These are phyloP conservation scores for Triangularia verruculosa DNA, from an alignment of 2,329 filamentous ascomycete genomes.

Conservation along the genomic window DNA sequence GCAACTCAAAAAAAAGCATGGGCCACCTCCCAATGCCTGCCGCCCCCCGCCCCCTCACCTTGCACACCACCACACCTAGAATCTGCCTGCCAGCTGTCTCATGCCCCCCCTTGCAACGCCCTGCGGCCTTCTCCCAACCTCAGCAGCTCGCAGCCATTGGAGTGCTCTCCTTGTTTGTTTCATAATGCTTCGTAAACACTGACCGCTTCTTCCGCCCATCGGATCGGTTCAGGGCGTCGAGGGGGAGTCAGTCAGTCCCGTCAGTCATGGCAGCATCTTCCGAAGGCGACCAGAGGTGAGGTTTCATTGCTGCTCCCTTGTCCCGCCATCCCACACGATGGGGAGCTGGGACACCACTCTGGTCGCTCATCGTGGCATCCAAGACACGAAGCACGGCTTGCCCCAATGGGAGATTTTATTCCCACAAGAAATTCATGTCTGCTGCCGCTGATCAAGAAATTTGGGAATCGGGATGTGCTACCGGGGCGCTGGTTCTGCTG, in stretches of 20 bases:
- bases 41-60: not conserved
- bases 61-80: not conserved
- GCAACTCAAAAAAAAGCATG: not conserved
- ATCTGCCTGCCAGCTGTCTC: not conserved
- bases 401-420: not conserved
- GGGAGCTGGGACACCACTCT: not conserved
- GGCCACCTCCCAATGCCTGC: not conserved
- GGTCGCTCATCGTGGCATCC: not conserved
- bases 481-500: not conserved
- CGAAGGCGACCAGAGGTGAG: not conserved
- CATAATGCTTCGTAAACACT: not conserved
- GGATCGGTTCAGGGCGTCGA: not conserved
- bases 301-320: not conserved
- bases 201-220: conserved; percentile 12
- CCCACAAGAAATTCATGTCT: not conserved
- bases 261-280: not conserved
- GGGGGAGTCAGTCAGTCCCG: too few relatives aligned
- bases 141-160: not conserved
- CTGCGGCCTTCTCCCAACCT: not conserved
- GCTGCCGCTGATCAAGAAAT: not conserved
- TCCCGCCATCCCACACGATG: not conserved
- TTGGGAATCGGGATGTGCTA: not conserved
- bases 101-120: not conserved
- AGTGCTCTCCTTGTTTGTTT: conserved; percentile 3
- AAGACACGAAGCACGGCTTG: not conserved